Evolutionary conservation across 352 stramenopile genomes (phyloP).

Genomic region (Pythium diclinum): DNA sequence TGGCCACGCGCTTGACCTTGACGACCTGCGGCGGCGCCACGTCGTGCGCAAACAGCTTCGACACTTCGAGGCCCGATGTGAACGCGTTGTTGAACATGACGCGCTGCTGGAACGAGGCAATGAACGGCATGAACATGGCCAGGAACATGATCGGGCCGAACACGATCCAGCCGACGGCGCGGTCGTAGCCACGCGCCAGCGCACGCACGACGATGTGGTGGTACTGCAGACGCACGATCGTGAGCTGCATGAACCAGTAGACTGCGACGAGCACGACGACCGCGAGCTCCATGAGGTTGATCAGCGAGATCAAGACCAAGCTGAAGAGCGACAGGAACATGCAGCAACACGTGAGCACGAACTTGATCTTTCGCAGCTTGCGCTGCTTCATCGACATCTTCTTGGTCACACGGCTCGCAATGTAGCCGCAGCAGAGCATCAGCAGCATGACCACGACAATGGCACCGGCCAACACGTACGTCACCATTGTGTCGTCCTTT

Average conservation of each 20-base stretch:
- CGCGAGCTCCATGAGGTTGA: conserved; percentile 71
- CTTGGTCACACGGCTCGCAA: conserved; percentile 83
- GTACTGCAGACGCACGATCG: conserved; percentile 75
- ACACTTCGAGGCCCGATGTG: conserved; percentile 84
- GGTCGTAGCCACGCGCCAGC: conserved; percentile 69
- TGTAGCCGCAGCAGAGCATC: conserved; percentile 81
- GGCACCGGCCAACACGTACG: conserved; percentile 56
- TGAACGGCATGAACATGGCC: conserved; percentile 88
- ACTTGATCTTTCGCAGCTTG: conserved; percentile 89
- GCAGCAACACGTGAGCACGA: conserved; percentile 68
- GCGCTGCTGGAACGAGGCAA: conserved; percentile 84
- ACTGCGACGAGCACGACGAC: conserved; percentile 66
- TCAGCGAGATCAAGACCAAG: conserved; percentile 65
- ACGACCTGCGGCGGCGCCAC: conserved; percentile 74
- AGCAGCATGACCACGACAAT: conserved; percentile 72
- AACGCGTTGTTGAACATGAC: conserved; percentile 92
- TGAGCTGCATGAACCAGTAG: conserved; percentile 88
- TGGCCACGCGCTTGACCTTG: conserved; percentile 85
- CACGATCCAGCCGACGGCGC: conserved; percentile 83
- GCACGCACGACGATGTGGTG: conserved; percentile 83
- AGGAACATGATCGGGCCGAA: conserved; percentile 88
- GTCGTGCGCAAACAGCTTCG: conserved; percentile 87
- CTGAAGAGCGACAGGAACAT: conserved; percentile 63
- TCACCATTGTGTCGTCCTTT: conserved; percentile 44
- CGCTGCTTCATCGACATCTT: conserved; percentile 90